phyloP scores from a whole-genome alignment of 1,284 basidiomycete species.

The Thecaphora frezii region DNA sequence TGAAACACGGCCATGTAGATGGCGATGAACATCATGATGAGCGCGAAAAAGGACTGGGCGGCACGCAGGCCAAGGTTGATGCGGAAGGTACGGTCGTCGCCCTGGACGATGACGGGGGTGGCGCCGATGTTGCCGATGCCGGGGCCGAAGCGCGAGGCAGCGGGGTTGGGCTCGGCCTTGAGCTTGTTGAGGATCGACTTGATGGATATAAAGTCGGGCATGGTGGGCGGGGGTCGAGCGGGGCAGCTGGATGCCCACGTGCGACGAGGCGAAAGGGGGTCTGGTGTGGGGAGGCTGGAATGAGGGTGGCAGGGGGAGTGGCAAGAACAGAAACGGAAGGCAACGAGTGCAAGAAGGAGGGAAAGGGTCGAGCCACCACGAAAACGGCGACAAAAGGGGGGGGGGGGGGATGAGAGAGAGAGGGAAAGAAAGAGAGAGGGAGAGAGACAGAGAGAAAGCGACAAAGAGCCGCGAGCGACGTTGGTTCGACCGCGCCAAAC shows the following conservation, averaged over 20 bases:
- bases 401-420: too few species aligned
- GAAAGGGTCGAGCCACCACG: too few species aligned
- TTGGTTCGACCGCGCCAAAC: too few species aligned
- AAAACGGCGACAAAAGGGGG: too few species aligned
- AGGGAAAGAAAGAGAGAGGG: too few species aligned
- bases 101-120: conserved; percentile 4
- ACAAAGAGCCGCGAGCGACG: too few species aligned
- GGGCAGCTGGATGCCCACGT: neutral
- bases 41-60: conserved; percentile 32
- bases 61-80: conserved; percentile 31
- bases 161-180: conserved; percentile 13
- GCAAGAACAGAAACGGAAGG: too few species aligned
- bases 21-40: conserved; percentile 38
- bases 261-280: too few species aligned
- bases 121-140: conserved; percentile 20
- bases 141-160: conserved; percentile 7
- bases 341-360: too few species aligned
- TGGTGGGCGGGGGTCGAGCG: conserved; percentile 3
- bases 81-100: conserved; percentile 22
- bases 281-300: too few species aligned
- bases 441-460: too few species aligned
- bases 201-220: conserved; percentile 40
- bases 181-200: conserved; percentile 35
- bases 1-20: conserved; percentile 47
- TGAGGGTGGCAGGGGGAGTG: too few species aligned